A percentile compares a stretch with the other conserved stretches of the same genome.
Conservation (phyloP, 441 rosid species). For the Biscutella laevigata region DNA sequence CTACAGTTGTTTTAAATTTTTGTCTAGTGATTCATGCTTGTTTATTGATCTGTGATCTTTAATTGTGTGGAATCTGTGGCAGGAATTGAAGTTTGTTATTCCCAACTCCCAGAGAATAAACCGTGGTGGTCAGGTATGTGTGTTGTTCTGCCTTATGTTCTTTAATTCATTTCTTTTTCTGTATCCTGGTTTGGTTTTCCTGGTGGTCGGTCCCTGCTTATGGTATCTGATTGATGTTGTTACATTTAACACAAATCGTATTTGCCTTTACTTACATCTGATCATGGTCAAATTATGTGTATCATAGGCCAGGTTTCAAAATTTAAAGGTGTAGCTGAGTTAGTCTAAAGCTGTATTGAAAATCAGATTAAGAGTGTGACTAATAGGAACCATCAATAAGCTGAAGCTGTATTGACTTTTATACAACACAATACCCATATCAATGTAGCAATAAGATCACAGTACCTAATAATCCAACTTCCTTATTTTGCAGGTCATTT, state of each 20-base stretch:
- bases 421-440: neutral
- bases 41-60: neutral
- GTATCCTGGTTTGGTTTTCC: neutral
- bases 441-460: neutral
- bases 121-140: conserved; percentile 78
- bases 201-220: neutral
- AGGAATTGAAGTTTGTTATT: conserved; percentile 80
- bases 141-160: neutral
- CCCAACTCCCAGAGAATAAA: conserved; percentile 77
- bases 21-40: neutral
- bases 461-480: neutral
- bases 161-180: neutral
- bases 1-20: neutral
- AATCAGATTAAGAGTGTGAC: neutral
- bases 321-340: neutral
- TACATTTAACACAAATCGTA: neutral
- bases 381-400: neutral
- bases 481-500: conserved; percentile 49
- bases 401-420: neutral
- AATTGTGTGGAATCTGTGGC: conserved; percentile 9
- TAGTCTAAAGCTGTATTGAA: neutral
- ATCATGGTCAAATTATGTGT: neutral
- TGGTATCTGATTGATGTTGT: neutral
- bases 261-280: neutral
- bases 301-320: neutral